Evolutionary conservation across 768 basidiomycete genomes (phyloP).

Genomic region (Serendipita sp.): DNA sequence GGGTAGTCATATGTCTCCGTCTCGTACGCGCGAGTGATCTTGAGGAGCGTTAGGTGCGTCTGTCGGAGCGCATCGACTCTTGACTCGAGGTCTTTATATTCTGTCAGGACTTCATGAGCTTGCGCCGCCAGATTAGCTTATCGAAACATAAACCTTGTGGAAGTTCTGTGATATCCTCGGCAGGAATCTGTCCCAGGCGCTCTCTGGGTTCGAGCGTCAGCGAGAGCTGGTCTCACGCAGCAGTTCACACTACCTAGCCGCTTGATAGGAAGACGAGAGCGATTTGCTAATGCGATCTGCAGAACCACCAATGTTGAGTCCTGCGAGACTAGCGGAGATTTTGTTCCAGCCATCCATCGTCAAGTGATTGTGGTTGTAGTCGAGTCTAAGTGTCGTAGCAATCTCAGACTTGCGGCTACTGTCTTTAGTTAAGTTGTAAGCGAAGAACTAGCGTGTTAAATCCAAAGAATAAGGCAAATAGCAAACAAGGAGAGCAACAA

Average conservation of each 20-base stretch:
- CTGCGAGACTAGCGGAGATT: constrained; percentile 25
- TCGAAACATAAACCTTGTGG: constrained; percentile 47
- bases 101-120: constrained; percentile 25
- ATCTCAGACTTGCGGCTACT: background rate
- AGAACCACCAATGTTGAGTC: constrained; percentile 57
- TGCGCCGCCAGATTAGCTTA: constrained; percentile 1
- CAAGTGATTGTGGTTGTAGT: background rate
- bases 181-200: constrained; percentile 71
- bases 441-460: background rate
- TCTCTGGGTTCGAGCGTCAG: constrained; percentile 30
- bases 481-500: no score
- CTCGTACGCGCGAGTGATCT: constrained; percentile 80
- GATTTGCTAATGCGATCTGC: constrained; percentile 48
- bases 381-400: background rate
- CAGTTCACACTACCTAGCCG: constrained; percentile 32
- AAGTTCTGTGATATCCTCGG: constrained; percentile 90
- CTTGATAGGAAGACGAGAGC: constrained; percentile 69
- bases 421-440: background rate
- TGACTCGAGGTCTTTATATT: constrained; percentile 91
- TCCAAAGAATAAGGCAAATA: background rate
- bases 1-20: constrained; percentile 71
- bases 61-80: constrained; percentile 82
- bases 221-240: background rate
- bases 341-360: constrained; percentile 48
- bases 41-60: constrained; percentile 62